Evolutionary conservation across 495 filamentous ascomycete genomes (phyloP).

Genomic region (Jackrogersella multiformis): DNA sequence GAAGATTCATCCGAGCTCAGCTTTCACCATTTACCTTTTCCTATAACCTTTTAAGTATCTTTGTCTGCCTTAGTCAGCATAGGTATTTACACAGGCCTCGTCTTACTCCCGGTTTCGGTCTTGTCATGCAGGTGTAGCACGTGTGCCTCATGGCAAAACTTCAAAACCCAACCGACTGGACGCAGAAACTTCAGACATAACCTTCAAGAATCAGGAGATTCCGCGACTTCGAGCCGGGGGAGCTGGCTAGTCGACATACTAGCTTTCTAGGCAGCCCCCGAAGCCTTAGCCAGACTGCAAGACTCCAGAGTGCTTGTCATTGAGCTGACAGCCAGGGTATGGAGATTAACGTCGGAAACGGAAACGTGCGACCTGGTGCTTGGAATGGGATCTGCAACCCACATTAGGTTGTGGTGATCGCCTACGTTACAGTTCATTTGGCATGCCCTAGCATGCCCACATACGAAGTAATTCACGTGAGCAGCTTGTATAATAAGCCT

Average conservation of each 20-base stretch:
- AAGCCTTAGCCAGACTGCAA: not conserved
- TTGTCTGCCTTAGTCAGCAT: not conserved
- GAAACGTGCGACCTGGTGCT: not conserved
- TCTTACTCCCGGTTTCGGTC: conserved; percentile 1
- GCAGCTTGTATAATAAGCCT: conserved; percentile 2
- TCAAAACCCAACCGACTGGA: not conserved
- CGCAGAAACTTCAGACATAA: not conserved
- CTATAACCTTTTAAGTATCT: not conserved
- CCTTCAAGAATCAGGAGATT: conserved; percentile 4
- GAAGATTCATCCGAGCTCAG: not conserved
- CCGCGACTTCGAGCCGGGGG: conserved; percentile 36
- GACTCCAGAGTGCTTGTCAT: not conserved
- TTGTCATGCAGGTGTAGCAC: conserved; percentile 12
- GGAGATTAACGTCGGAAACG: conserved; percentile 6
- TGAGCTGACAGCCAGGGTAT: conserved; percentile 8
- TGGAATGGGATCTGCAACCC: too few species aligned
- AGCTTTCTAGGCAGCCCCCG: not conserved
- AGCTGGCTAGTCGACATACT: conserved; percentile 22
- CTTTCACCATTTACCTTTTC: not conserved
- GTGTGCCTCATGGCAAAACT: not conserved
- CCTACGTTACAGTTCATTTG: too few species aligned
- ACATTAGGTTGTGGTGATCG: too few species aligned
- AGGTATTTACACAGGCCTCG: not conserved
- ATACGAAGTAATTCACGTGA: too few species aligned
- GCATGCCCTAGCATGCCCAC: not conserved